Evolutionary conservation across 495 filamentous ascomycete genomes (phyloP), one percentile per base, ranked within the genome.

Genomic region (Bombardia bombarda): DNA sequence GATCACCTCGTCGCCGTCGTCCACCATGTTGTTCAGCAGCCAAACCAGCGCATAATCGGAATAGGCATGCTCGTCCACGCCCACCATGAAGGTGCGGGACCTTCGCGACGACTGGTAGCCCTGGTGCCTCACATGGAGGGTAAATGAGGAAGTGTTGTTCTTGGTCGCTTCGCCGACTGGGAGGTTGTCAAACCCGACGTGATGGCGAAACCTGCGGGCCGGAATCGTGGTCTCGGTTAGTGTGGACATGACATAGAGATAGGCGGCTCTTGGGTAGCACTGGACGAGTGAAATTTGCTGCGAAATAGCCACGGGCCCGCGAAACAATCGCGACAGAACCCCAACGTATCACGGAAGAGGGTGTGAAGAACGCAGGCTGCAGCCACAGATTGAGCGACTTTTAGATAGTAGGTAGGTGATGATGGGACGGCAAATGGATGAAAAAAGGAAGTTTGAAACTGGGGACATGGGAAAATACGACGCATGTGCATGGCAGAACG

Each of bases 1-100:
- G 25, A 98, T 82, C 40, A 98, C 86, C 64, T 97, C 87, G 56
- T 98, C 92, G 9, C 93, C 92, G 61, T 97, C 92, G 53, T 96
- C 90, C 17, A 96, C 90, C 49, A 97, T 70, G 57, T 95, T 89
- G 55, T 93, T 87, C 21, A 98, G 76, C 36, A 96, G 74, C 88
- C 90, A 98, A 58, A 93, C 81, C 10, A 98, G 72, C 7, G 92
- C 92, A 67, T 87, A 93, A 37, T 96, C 89, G 16, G 90, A 95
- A 65, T 97, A 97, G 43, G 87, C 80, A 53, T 97, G 92, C 57
- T 93, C 84, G 61, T 98, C 92, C 23, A 88, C 87, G 1, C 92
- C 92, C 40, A 89, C 90, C 52, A 97, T 78, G 58, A 96, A 96
- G 2, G 89, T 96, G 31, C 90, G 78, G 8, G 88, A 93, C 26